Conservation (phyloP, 2,329 filamentous ascomycete genomes). For the Fusarium pseudograminearum region DNA sequence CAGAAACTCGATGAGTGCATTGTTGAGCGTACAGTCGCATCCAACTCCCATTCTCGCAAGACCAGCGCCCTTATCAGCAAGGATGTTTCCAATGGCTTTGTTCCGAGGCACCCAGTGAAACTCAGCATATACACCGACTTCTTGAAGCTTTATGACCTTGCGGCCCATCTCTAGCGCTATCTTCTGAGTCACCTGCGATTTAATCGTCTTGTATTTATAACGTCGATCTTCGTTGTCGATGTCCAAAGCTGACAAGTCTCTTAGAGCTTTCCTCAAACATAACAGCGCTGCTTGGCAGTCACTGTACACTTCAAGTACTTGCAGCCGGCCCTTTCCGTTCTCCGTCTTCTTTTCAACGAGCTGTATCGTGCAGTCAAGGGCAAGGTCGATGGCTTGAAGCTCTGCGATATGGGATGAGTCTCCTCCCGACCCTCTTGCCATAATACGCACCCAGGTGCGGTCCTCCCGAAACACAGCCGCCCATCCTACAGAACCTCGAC, state of each 20-base stretch:
- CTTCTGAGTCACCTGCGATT: neutral
- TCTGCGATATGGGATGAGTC: neutral
- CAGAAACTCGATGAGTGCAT: conserved; percentile 11
- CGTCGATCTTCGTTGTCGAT: neutral
- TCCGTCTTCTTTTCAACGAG: neutral
- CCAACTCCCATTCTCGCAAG: neutral
- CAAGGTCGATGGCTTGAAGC: conserved; percentile 25
- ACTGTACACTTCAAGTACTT: conserved; percentile 27
- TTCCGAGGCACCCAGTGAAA: conserved; percentile 39
- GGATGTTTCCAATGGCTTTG: conserved; percentile 9
- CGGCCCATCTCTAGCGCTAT: neutral
- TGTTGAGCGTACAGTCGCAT: neutral
- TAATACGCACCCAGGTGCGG: conserved; percentile 26
- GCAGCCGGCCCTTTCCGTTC: neutral
- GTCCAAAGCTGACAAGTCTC: neutral
- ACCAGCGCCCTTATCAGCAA: conserved; percentile 24
- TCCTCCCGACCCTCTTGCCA: neutral
- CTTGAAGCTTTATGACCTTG: neutral
- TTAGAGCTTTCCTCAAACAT: neutral
- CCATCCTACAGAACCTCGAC: neutral
- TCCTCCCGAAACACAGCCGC: conserved; percentile 8
- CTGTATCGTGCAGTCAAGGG: conserved; percentile 26
- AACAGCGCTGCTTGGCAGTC: conserved; percentile 4
- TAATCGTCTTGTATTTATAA: neutral
- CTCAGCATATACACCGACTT: conserved; percentile 13